A percentile compares a stretch with the other conserved stretches of the same genome.
Evolutionary conservation across 2,329 filamentous ascomycete genomes (phyloP).

Genomic region (Colletotrichum gigasporum): DNA sequence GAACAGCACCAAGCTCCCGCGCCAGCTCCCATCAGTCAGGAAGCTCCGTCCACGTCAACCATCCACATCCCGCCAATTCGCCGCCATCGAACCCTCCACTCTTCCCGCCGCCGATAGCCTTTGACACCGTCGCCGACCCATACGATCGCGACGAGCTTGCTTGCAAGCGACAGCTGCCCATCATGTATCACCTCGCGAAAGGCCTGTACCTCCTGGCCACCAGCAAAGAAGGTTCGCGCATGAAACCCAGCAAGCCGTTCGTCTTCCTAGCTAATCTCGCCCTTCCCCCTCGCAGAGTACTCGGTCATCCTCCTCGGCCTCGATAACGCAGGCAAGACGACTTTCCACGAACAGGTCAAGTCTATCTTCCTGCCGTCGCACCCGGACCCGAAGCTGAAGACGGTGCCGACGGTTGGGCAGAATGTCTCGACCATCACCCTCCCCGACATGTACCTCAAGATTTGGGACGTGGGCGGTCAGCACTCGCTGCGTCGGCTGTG

Average conservation of each 20-base stretch:
- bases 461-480: constrained; percentile 98
- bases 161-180: constrained; percentile 2
- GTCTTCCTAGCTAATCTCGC: constrained; percentile 10
- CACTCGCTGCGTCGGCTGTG: constrained; percentile 88
- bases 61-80: constrained; percentile 23
- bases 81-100: constrained; percentile 17
- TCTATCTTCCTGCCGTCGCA: constrained; percentile 77
- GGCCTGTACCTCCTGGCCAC: constrained; percentile 94
- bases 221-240: constrained; percentile 84
- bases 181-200: constrained; percentile 96
- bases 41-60: constrained; percentile 17
- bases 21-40: constrained; percentile 3
- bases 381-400: constrained; percentile 77
- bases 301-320: constrained; percentile 96
- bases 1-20: constrained; percentile 12
- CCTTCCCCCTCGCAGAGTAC: constrained; percentile 72
- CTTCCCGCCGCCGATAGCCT: not conserved
- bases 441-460: constrained; percentile 95
- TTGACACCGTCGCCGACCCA: not conserved
- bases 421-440: constrained; percentile 93
- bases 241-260: constrained; percentile 8
- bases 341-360: constrained; percentile 96
- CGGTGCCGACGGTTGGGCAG: constrained; percentile 95
- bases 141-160: constrained; percentile 9
- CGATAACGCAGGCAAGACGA: constrained; percentile 98